Evolutionary conservation across 345 rosid genomes (phyloP).

Genomic region (Carallia pectinifolia): DNA sequence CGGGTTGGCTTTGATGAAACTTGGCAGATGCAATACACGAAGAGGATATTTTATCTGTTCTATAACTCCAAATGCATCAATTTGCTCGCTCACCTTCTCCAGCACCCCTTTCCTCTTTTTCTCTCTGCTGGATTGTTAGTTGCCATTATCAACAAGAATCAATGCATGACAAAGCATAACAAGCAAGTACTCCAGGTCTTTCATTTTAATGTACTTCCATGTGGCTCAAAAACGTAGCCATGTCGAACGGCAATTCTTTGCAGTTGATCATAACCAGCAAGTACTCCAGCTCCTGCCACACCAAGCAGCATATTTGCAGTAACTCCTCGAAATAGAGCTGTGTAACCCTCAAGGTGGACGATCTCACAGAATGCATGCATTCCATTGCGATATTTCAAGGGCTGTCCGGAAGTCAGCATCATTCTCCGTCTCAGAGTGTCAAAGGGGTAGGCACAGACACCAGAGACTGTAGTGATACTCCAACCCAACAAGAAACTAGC

Average conservation of each 20-base stretch:
- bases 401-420: slow-evolving; percentile 94
- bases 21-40: no score
- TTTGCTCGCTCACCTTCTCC: no score
- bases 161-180: neutral
- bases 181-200: neutral
- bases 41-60: no score
- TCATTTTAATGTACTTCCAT: slow-evolving; percentile 33
- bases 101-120: no score
- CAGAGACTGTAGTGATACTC: slow-evolving; percentile 84
- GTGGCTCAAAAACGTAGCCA: slow-evolving; percentile 37
- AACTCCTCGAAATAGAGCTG: slow-evolving; percentile 70
- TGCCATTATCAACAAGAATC: neutral
- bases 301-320: slow-evolving; percentile 96
- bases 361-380: slow-evolving; percentile 72
- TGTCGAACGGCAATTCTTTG: slow-evolving; percentile 55
- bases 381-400: slow-evolving; percentile 55
- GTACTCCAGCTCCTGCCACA: slow-evolving; percentile 92
- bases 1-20: no score
- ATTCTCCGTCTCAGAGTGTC: slow-evolving; percentile 86
- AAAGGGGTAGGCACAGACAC: slow-evolving; percentile 87
- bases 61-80: no score
- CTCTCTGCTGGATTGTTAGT: no score
- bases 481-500: slow-evolving; percentile 90
- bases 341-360: slow-evolving; percentile 57
- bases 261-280: slow-evolving; percentile 88